These are phyloP conservation scores for Fusarium continuum DNA, from an alignment of 2,329 filamentous ascomycete species.

Conservation along the genomic window DNA sequence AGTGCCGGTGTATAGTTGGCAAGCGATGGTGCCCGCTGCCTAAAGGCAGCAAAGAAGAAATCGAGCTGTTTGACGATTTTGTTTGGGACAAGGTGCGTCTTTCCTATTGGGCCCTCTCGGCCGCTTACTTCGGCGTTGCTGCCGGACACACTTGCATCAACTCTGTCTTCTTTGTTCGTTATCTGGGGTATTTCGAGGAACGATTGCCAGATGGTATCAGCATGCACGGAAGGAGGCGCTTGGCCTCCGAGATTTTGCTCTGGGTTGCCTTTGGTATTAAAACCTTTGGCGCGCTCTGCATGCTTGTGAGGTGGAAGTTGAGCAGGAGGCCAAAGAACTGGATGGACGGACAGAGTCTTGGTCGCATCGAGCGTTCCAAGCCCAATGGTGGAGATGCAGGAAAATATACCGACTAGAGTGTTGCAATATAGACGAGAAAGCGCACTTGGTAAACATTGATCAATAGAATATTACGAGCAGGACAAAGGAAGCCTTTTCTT, in stretches of 20 bases:
- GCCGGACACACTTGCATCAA: conserved; percentile 30
- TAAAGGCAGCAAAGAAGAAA: conserved; percentile 40
- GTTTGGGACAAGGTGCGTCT: conserved; percentile 42
- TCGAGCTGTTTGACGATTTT: conserved; percentile 40
- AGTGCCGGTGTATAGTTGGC: conserved; percentile 39
- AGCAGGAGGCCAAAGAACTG: conserved; percentile 41
- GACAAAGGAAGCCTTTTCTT: not conserved
- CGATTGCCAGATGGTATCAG: conserved; percentile 39
- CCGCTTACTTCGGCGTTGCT: conserved; percentile 30
- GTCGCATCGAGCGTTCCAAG: conserved; percentile 23
- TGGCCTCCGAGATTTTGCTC: conserved; percentile 25
- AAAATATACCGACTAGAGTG: conserved; percentile 33
- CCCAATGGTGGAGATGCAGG: conserved; percentile 6
- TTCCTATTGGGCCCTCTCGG: conserved; percentile 37
- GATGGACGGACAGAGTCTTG: conserved; percentile 36
- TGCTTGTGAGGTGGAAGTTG: conserved; percentile 36
- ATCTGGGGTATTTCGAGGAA: conserved; percentile 31
- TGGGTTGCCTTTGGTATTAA: conserved; percentile 37
- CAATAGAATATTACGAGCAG: not conserved
- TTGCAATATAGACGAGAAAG: not conserved
- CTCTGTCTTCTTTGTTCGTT: conserved; percentile 30
- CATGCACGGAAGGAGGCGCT: conserved; percentile 32
- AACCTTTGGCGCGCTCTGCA: conserved; percentile 32
- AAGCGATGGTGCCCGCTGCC: conserved; percentile 41
- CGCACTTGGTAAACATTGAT: not conserved